Percentiles rank a stretch among this genome's conserved stretches.
Conservation (phyloP, 164 flowering plant species). For the Umbilicus rupestris region DNA sequence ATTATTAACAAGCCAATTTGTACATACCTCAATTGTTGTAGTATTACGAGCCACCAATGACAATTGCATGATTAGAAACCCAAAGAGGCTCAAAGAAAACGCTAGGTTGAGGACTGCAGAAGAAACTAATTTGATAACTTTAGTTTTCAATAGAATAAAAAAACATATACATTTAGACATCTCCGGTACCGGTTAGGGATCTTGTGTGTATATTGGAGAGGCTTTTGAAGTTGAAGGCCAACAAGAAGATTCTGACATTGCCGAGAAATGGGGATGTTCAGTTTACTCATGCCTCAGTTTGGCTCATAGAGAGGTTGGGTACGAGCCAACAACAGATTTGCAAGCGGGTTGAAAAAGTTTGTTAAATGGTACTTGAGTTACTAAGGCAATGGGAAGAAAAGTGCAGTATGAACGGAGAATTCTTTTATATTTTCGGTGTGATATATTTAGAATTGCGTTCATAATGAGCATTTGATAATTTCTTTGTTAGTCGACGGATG, state of each 20-base stretch:
- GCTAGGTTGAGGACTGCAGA: slow-evolving; percentile 82
- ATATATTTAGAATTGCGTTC: slow-evolving; percentile 3
- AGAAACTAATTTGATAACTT: background rate
- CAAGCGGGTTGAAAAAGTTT: slow-evolving; percentile 81
- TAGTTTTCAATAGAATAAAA: background rate
- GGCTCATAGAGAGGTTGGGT: slow-evolving; percentile 73
- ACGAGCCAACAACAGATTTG: slow-evolving; percentile 81
- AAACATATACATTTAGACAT: slow-evolving; percentile 18
- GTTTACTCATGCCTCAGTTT: slow-evolving; percentile 77
- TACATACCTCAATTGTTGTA: slow-evolving; percentile 95
- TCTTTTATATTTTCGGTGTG: slow-evolving; percentile 1
- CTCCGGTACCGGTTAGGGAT: slow-evolving; percentile 66
- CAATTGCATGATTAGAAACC: slow-evolving; percentile 93
- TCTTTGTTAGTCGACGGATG: background rate
- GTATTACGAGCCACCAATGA: slow-evolving; percentile 80
- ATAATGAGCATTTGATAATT: background rate
- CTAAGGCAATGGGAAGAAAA: slow-evolving; percentile 57
- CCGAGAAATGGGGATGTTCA: slow-evolving; percentile 92
- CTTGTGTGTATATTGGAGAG: slow-evolving; percentile 81
- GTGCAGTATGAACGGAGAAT: slow-evolving; percentile 26
- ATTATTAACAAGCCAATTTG: background rate
- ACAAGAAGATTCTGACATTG: slow-evolving; percentile 57
- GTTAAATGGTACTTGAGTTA: slow-evolving; percentile 60
- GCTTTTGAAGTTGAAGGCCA: slow-evolving; percentile 75
- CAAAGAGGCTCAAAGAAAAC: slow-evolving; percentile 86